Conservation (phyloP, 371 early-diverging fungal species). For the Saksenaea vasiformis region DNA sequence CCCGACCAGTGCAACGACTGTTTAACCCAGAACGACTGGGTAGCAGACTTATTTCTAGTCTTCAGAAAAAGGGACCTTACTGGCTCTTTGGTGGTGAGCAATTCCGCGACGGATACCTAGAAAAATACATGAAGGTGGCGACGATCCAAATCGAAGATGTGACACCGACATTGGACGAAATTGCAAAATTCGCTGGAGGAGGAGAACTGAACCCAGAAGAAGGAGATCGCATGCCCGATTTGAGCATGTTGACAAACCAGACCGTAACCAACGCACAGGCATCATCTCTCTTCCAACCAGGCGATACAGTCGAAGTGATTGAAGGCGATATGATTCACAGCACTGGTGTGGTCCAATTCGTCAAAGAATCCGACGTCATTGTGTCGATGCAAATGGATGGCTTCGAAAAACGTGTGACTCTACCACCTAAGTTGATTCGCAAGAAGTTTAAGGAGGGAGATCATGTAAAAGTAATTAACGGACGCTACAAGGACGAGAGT, state of each 20-base stretch:
- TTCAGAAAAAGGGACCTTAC: slow-evolving; percentile 60
- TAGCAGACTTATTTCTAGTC: slow-evolving; percentile 46
- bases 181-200: slow-evolving; percentile 78
- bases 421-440: slow-evolving; percentile 69
- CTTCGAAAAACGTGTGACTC: slow-evolving; percentile 45
- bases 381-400: slow-evolving; percentile 59
- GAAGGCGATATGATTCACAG: slow-evolving; percentile 90
- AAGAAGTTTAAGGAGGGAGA: slow-evolving; percentile 91
- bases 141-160: slow-evolving; percentile 78
- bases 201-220: slow-evolving; percentile 64
- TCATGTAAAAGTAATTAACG: slow-evolving; percentile 92
- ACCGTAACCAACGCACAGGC: slow-evolving; percentile 48
- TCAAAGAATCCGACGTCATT: slow-evolving; percentile 66
- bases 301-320: slow-evolving; percentile 89
- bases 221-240: slow-evolving; percentile 56
- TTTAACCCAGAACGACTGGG: slow-evolving; percentile 73
- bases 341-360: slow-evolving; percentile 76
- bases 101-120: slow-evolving; percentile 89
- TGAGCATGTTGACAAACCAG: slow-evolving; percentile 49
- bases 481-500: slow-evolving; percentile 83
- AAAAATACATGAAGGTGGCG: slow-evolving; percentile 83
- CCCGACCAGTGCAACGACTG: slow-evolving; percentile 67
- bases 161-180: slow-evolving; percentile 93
- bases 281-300: slow-evolving; percentile 68
- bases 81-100: slow-evolving; percentile 81